phyloP scores from a whole-genome alignment of 139 green algal genomes.

The Tetradesmus obliquus region DNA sequence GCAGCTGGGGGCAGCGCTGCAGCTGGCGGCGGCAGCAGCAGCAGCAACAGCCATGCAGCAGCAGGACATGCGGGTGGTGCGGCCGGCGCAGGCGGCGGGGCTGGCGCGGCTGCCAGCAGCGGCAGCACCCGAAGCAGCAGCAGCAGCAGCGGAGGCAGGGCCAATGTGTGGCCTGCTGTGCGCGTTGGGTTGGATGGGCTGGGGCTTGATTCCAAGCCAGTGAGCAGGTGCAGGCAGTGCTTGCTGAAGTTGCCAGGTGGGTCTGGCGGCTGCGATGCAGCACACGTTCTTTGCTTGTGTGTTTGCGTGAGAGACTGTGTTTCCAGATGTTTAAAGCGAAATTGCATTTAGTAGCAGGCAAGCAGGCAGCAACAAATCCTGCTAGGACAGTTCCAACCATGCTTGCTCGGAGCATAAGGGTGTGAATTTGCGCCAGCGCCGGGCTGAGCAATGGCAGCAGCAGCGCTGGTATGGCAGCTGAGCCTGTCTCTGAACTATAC shows the following conservation, averaged over 20 bases:
- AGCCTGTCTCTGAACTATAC: no score
- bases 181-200: slow-evolving; percentile 74
- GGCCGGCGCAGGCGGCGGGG: not conserved
- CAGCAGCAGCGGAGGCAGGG: not conserved
- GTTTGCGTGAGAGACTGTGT: not conserved
- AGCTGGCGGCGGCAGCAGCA: not conserved
- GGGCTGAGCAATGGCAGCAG: no score
- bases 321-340: not conserved
- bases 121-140: slow-evolving; percentile 17
- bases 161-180: slow-evolving; percentile 68
- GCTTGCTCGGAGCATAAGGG: no score
- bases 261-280: slow-evolving; percentile 1
- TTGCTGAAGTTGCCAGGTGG: slow-evolving; percentile 70
- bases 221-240: slow-evolving; percentile 69
- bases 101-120: not conserved
- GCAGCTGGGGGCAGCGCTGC: not conserved
- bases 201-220: slow-evolving; percentile 56
- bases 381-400: no score
- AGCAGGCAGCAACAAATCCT: no score
- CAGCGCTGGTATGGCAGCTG: no score
- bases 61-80: not conserved
- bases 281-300: not conserved
- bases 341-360: no score
- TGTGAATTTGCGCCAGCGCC: no score
- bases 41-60: slow-evolving; percentile 26